phyloP scores from a whole-genome alignment of 345 rosid species.

The Murraya paniculata region DNA sequence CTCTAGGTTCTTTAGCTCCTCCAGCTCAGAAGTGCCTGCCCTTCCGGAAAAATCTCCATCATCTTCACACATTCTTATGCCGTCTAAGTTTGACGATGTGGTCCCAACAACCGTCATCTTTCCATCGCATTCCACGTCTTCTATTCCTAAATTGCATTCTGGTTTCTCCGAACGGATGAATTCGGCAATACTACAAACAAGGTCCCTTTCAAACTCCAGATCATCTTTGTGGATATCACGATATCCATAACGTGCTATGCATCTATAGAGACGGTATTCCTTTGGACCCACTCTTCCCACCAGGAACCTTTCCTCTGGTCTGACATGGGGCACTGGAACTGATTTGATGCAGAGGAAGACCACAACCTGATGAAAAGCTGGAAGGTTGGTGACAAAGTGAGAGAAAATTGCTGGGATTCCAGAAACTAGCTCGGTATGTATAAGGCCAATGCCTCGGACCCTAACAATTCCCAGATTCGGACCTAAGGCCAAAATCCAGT shows the following conservation, averaged over 20 bases:
- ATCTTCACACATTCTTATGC: slow-evolving; percentile 53
- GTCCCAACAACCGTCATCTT: slow-evolving; percentile 77
- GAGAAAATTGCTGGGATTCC: slow-evolving; percentile 97
- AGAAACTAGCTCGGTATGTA: slow-evolving; percentile 87
- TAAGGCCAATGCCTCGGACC: slow-evolving; percentile 85
- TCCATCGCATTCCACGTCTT: slow-evolving; percentile 40
- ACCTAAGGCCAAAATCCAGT: slow-evolving; percentile 85
- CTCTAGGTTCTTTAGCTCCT: slow-evolving; percentile 28
- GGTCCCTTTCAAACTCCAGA: slow-evolving; percentile 80
- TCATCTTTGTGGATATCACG: slow-evolving; percentile 87
- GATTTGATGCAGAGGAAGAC: slow-evolving; percentile 94
- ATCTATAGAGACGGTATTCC: slow-evolving; percentile 77
- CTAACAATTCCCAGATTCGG: slow-evolving; percentile 83
- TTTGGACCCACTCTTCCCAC: slow-evolving; percentile 87
- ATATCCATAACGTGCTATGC: slow-evolving; percentile 93
- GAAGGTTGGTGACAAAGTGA: slow-evolving; percentile 98
- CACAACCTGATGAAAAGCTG: slow-evolving; percentile 92
- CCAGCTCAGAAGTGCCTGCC: slow-evolving; percentile 21
- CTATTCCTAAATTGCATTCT: slow-evolving; percentile 18
- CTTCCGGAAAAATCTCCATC: slow-evolving; percentile 21
- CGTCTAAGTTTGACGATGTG: slow-evolving; percentile 52
- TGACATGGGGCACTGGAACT: slow-evolving; percentile 90
- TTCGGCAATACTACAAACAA: slow-evolving; percentile 80
- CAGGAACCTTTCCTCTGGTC: slow-evolving; percentile 83
- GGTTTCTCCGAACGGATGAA: slow-evolving; percentile 59